Conservation (phyloP, 106 monocot species). For the Platanthera guangdongensis region DNA sequence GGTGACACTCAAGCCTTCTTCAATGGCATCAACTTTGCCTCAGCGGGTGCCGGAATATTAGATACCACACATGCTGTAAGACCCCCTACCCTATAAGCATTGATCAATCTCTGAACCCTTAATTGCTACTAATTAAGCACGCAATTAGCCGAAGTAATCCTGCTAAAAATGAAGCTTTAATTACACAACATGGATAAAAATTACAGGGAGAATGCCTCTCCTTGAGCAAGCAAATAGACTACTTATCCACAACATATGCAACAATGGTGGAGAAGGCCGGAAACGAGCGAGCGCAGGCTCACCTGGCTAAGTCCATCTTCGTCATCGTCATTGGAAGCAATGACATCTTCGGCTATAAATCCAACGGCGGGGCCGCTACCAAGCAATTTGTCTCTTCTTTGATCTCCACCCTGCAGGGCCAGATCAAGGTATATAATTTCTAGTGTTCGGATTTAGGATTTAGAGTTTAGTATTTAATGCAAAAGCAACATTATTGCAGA, state of each 20-base stretch:
- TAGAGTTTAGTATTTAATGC: too few relatives aligned
- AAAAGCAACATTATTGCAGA: slow-evolving; percentile 10
- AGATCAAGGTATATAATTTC: slow-evolving; percentile 22
- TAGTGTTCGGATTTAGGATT: too few relatives aligned
- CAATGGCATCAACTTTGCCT: slow-evolving; percentile 16
- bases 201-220: slow-evolving; percentile 20
- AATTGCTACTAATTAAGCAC: too few relatives aligned
- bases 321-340: slow-evolving; percentile 29
- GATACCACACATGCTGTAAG: slow-evolving; percentile 8
- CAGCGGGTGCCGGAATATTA: slow-evolving; percentile 14
- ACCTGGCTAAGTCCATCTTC: slow-evolving; percentile 24
- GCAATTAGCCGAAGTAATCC: not conserved
- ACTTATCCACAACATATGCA: slow-evolving; percentile 15
- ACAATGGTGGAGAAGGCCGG: slow-evolving; percentile 13
- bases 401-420: slow-evolving; percentile 19
- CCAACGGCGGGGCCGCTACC: not conserved
- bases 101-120: too few relatives aligned
- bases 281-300: slow-evolving; percentile 5
- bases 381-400: slow-evolving; percentile 28
- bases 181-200: not conserved
- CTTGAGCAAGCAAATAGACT: slow-evolving; percentile 28
- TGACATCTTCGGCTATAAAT: slow-evolving; percentile 18
- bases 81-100: too few relatives aligned
- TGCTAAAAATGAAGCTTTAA: not conserved
- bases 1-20: slow-evolving; percentile 1